phyloP scores from a whole-genome alignment of 139 green algal genomes.

The Tetradesmus obliquus region DNA sequence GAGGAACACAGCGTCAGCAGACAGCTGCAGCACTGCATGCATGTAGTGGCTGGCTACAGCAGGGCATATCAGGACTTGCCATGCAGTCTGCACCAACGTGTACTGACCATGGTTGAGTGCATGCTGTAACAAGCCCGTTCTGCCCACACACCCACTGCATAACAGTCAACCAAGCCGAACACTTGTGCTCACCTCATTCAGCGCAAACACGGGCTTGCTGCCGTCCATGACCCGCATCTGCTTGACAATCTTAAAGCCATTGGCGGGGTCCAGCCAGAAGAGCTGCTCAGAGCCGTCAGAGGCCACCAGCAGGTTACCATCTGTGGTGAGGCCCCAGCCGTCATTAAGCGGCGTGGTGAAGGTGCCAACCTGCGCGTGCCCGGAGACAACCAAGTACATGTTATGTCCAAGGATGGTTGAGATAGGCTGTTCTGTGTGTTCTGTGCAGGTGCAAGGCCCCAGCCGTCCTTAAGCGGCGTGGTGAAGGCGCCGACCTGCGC shows the following conservation, averaged over 20 bases:
- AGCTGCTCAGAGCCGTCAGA: slow-evolving; percentile 79
- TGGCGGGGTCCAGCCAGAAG: slow-evolving; percentile 73
- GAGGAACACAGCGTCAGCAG: neutral
- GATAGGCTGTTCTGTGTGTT: neutral
- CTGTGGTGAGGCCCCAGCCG: slow-evolving; percentile 87
- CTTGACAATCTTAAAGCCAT: slow-evolving; percentile 53
- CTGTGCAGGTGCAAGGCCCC: slow-evolving; percentile 52
- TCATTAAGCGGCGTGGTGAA: slow-evolving; percentile 76
- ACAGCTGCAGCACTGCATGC: neutral
- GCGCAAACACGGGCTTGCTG: slow-evolving; percentile 46
- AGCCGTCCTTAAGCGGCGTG: slow-evolving; percentile 82
- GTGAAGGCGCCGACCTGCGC: slow-evolving; percentile 55
- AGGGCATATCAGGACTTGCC: no score
- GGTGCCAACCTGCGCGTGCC: slow-evolving; percentile 46
- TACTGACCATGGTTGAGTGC: no score
- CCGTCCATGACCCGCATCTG: slow-evolving; percentile 56
- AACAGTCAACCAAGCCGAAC: no score
- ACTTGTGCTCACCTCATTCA: slow-evolving; percentile 74
- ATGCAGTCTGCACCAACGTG: no score
- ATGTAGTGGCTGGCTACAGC: neutral
- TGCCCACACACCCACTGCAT: neutral
- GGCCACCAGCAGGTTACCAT: slow-evolving; percentile 74
- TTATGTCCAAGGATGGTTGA: neutral
- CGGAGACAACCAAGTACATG: neutral
- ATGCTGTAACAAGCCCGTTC: no score